Percentiles rank a stretch among this genome's conserved stretches.
These are phyloP conservation scores for Hypoxylon sp. DNA, from an alignment of 2,329 filamentous ascomycete species.

Conservation along the genomic window DNA sequence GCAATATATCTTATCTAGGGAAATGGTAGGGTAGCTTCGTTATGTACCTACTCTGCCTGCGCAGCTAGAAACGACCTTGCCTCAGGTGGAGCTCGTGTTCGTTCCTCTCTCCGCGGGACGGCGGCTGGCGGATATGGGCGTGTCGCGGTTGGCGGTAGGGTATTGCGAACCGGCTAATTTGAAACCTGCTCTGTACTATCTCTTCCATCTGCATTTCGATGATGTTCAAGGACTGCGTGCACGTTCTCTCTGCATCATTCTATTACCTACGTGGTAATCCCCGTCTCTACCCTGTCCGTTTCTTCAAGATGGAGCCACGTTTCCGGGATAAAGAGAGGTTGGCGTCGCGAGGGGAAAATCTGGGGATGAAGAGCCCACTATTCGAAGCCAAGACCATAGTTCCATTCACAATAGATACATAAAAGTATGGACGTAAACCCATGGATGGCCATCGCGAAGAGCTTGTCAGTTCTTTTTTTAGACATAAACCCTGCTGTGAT, in stretches of 20 bases:
- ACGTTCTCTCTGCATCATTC: slow-evolving; percentile 21
- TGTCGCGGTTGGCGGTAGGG: slow-evolving; percentile 33
- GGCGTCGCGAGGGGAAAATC: slow-evolving; percentile 21
- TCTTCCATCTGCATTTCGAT: slow-evolving; percentile 3
- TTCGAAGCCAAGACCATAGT: slow-evolving; percentile 24
- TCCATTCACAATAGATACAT: neutral
- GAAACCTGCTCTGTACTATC: slow-evolving; percentile 5
- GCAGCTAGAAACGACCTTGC: slow-evolving; percentile 8
- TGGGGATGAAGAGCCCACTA: slow-evolving; percentile 16
- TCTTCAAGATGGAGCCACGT: slow-evolving; percentile 29
- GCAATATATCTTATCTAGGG: slow-evolving; percentile 42
- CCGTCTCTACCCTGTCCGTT: slow-evolving; percentile 6
- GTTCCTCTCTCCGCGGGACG: slow-evolving; percentile 28
- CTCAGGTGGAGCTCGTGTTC: slow-evolving; percentile 15
- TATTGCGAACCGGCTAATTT: slow-evolving; percentile 42
- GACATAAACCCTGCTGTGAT: neutral
- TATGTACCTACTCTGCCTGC: neutral
- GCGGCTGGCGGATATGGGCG: slow-evolving; percentile 37
- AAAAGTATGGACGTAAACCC: slow-evolving; percentile 15
- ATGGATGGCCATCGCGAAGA: slow-evolving; percentile 26
- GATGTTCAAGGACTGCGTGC: slow-evolving; percentile 7
- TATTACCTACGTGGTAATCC: slow-evolving; percentile 10
- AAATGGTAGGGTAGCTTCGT: slow-evolving; percentile 17
- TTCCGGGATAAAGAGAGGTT: slow-evolving; percentile 38
- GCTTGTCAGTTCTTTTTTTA: slow-evolving; percentile 9